Evolutionary conservation across 805 yeast species (phyloP).

Genomic region (Sugiyamaella americana): DNA sequence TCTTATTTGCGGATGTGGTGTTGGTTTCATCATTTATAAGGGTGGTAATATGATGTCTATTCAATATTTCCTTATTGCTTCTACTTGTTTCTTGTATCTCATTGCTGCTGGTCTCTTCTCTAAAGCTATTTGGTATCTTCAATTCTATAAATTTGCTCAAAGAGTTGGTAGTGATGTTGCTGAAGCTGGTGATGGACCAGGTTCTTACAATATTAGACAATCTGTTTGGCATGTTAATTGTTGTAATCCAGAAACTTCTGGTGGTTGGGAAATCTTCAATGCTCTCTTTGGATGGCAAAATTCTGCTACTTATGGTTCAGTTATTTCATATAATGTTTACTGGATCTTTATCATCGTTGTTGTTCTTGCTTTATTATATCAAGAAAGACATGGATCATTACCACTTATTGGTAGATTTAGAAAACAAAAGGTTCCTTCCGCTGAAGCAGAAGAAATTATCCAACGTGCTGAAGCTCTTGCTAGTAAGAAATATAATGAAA

Average conservation of each 20-base stretch:
- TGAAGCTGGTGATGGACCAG: conserved; percentile 90
- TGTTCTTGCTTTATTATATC: conserved; percentile 61
- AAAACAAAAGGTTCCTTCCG: conserved; percentile 32
- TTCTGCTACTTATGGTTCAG: conserved; percentile 90
- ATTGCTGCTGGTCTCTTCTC: conserved; percentile 91
- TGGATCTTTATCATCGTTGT: conserved; percentile 65
- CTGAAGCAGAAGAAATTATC: conserved; percentile 20
- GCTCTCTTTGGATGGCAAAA: conserved; percentile 96
- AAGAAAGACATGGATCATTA: conserved; percentile 82
- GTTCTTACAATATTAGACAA: conserved; percentile 75
- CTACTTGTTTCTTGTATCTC: conserved; percentile 83
- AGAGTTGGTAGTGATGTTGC: conserved; percentile 92
- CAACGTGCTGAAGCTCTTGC: conserved; percentile 21
- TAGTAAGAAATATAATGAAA: conserved; percentile 10
- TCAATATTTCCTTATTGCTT: conserved; percentile 77
- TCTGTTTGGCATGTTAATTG: conserved; percentile 96
- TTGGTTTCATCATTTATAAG: conserved; percentile 68
- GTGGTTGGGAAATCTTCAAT: conserved; percentile 97
- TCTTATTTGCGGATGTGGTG: conserved; percentile 64
- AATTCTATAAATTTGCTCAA: conserved; percentile 55
- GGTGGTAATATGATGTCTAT: conserved; percentile 80
- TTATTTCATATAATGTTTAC: conserved; percentile 79
- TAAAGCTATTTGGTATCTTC: conserved; percentile 88
- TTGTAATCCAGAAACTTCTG: conserved; percentile 86
- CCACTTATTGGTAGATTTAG: conserved; percentile 43